These are phyloP conservation scores for Astraeus odoratus DNA, from an alignment of 768 basidiomycete genomes.

Conservation along the genomic window DNA sequence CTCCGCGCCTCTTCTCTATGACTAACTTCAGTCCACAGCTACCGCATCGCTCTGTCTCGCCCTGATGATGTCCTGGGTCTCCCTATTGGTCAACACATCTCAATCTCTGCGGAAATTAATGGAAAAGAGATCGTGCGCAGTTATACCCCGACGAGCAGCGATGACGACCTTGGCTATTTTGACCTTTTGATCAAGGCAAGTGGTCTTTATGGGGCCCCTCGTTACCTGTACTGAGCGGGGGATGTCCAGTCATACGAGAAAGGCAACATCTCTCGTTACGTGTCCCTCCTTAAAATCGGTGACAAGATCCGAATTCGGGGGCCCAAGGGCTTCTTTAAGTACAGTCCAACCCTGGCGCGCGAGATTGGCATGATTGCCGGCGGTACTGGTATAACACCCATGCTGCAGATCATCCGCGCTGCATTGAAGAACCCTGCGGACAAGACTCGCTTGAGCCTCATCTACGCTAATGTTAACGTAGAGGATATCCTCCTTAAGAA, in stretches of 20 bases:
- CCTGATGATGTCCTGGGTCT: slow-evolving; percentile 78
- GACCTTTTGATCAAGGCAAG: slow-evolving; percentile 93
- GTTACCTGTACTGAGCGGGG: slow-evolving; percentile 1
- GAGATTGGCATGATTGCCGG: slow-evolving; percentile 97
- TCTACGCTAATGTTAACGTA: slow-evolving; percentile 92
- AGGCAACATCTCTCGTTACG: slow-evolving; percentile 90
- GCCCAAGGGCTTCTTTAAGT: slow-evolving; percentile 93
- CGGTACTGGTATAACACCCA: slow-evolving; percentile 97
- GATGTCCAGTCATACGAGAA: slow-evolving; percentile 79
- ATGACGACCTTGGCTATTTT: slow-evolving; percentile 90
- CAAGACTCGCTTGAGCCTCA: slow-evolving; percentile 73
- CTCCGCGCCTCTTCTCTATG: background rate
- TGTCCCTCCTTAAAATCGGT: slow-evolving; percentile 77
- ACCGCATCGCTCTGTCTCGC: slow-evolving; percentile 83
- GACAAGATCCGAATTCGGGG: slow-evolving; percentile 89
- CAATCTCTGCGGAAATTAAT: slow-evolving; percentile 81
- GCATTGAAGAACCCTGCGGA: slow-evolving; percentile 85
- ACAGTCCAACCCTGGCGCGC: slow-evolving; percentile 61
- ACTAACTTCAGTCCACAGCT: slow-evolving; percentile 40
- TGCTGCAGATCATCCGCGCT: slow-evolving; percentile 98
- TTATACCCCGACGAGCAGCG: slow-evolving; percentile 93
- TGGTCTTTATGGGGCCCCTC: background rate
- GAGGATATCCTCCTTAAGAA: slow-evolving; percentile 90
- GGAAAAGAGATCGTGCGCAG: slow-evolving; percentile 87
- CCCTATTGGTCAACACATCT: slow-evolving; percentile 95